Evolutionary conservation across 768 basidiomycete genomes (phyloP), one percentile per base, ranked within the genome.

Genomic region (Epithele typhae): DNA sequence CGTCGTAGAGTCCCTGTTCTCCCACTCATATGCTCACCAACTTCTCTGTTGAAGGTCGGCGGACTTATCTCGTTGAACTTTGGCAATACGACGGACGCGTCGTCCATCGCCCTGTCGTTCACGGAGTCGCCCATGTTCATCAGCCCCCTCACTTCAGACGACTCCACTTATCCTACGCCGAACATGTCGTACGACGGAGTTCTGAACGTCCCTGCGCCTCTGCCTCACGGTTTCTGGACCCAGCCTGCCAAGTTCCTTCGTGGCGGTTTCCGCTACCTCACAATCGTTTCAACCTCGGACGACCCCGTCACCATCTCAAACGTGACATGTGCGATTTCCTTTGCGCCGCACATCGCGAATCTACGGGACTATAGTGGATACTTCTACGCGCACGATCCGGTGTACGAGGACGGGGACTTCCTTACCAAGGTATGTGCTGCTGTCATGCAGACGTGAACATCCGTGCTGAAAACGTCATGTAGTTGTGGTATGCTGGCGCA

Each of bases 51-150:
- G n/a, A n/a, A 79, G 78, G 73, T 79, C 37, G 78, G 77, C 1
- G 78, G 78, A 0, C 63, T 77, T 23, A 71, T 80, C 12, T 77
- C 77, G 0, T 41, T 80, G 38, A 74, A 66, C 49, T 67, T 80
- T 36, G 59, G 67, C 43, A 51, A 59, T 10, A 51, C 65, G 15
- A 54, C 68, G 0, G 45, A 65, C 0, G 48, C 54, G 0, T 67
- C 76, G 0, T 52, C 70, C 0, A 59, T 79, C 9, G 69, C 77
- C 0, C 69, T 82, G 25, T 73, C 78, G 0, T 82, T 80, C 67
- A 77, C 77, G 1, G 79, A 82, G 51, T 81, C 79, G 0, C 74
- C 79, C 0, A 40, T 64, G 32, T 79, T 78, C 65, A 78, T 81
- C 25, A 68, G 74, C 15, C 74, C 78, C 1, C 61, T 63, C 3